These are phyloP conservation scores for Fusarium luffae DNA, from an alignment of 2,329 filamentous ascomycete species.

Conservation along the genomic window DNA sequence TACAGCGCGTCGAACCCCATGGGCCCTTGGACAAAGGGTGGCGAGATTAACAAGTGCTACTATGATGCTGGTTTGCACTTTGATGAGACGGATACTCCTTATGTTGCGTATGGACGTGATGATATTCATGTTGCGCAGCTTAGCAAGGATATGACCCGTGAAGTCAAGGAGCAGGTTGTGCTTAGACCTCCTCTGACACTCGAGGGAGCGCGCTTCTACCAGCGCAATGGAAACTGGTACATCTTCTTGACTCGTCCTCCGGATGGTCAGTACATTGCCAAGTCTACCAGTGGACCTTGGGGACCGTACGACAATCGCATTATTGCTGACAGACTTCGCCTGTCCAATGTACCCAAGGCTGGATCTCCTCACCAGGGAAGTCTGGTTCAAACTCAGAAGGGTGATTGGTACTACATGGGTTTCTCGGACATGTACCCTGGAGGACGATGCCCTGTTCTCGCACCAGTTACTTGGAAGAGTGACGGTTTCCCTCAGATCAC, in stretches of 20 bases:
- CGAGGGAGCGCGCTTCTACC: slow-evolving; percentile 67
- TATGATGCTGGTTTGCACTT: slow-evolving; percentile 68
- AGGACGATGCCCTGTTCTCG: slow-evolving; percentile 66
- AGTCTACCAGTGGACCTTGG: slow-evolving; percentile 54
- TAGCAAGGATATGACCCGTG: slow-evolving; percentile 50
- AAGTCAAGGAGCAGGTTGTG: slow-evolving; percentile 19
- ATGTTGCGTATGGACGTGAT: slow-evolving; percentile 63
- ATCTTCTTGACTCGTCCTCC: slow-evolving; percentile 61
- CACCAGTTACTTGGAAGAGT: slow-evolving; percentile 55
- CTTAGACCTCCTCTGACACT: slow-evolving; percentile 42
- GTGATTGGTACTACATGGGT: slow-evolving; percentile 68
- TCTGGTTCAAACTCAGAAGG: slow-evolving; percentile 62
- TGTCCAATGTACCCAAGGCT: slow-evolving; percentile 54
- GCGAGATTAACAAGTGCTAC: slow-evolving; percentile 62
- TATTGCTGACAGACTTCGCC: slow-evolving; percentile 49
- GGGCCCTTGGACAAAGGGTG: slow-evolving; percentile 56
- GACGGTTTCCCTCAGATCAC: slow-evolving; percentile 4
- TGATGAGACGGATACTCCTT: slow-evolving; percentile 66
- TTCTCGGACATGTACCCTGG: slow-evolving; percentile 66
- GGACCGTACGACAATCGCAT: slow-evolving; percentile 63
- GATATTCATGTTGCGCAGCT: slow-evolving; percentile 63
- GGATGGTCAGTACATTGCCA: slow-evolving; percentile 59
- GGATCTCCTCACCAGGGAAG: slow-evolving; percentile 66
- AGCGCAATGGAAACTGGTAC: slow-evolving; percentile 65
- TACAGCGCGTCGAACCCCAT: slow-evolving; percentile 58